Conservation (phyloP, 768 basidiomycete species). For the Dacryopinax spathularia region DNA sequence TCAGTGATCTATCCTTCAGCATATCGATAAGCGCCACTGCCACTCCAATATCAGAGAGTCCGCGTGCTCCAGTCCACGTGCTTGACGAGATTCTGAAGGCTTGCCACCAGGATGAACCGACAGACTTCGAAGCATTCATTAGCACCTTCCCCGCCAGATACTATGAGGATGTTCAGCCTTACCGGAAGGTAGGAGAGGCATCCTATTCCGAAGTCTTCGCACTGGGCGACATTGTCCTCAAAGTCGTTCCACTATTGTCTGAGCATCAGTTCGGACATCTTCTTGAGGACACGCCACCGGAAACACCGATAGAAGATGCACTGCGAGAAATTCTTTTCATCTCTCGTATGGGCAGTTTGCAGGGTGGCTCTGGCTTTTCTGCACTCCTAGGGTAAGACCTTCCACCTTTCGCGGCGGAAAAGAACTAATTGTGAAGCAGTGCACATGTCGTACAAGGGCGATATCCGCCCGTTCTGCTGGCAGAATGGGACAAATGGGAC, state of each 20-base stretch:
- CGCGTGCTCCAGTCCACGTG: background rate
- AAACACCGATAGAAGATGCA: slow-evolving; percentile 59
- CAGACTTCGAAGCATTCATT: background rate
- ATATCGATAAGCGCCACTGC: background rate
- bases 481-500: slow-evolving; percentile 78
- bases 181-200: slow-evolving; percentile 88
- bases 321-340: slow-evolving; percentile 71
- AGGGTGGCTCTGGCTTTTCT: slow-evolving; percentile 60
- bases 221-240: slow-evolving; percentile 77
- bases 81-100: background rate
- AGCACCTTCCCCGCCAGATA: background rate
- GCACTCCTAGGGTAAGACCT: slow-evolving; percentile 39
- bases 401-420: background rate
- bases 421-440: slow-evolving; percentile 25
- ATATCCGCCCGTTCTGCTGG: slow-evolving; percentile 67
- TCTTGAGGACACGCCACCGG: slow-evolving; percentile 44
- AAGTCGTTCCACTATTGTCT: slow-evolving; percentile 64
- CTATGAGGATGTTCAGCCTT: slow-evolving; percentile 18
- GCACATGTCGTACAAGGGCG: slow-evolving; percentile 74
- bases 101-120: background rate
- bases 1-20: background rate
- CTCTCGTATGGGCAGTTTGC: slow-evolving; percentile 49
- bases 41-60: background rate
- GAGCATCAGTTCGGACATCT: slow-evolving; percentile 25
- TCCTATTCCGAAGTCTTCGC: slow-evolving; percentile 94